Evolutionary conservation across 1,284 basidiomycete species (phyloP), one percentile per base, ranked within the genome.

Genomic region (Trichosporon inkin): DNA sequence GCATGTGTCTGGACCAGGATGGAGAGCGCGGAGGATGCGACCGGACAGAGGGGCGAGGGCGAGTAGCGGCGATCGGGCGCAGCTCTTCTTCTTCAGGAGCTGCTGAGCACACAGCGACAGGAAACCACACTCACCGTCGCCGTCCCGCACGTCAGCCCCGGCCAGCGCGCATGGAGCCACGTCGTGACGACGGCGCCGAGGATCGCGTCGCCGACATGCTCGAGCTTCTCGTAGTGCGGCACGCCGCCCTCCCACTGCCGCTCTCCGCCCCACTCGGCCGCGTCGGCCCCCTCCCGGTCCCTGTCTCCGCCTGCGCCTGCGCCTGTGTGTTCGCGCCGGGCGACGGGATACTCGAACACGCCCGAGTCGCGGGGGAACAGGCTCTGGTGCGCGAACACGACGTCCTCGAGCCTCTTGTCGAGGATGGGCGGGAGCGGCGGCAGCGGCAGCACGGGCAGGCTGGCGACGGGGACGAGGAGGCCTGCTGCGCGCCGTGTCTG

Each of bases 101-200:
- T n/a, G n/a, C n/a, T n/a, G n/a, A n/a, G n/a, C n/a, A n/a, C n/a
- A n/a, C n/a, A n/a, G n/a, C n/a, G n/a, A n/a, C n/a, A n/a, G n/a
- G n/a, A n/a, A n/a, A n/a, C n/a, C n/a, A n/a, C 20, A 68, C 72
- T 66, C 53, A 74, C 75, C 8, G 72, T 74, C 0, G 75, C 75
- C 4, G 71, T 73, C 10, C 74, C 73, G 44, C 70, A 70, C 1
- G 73, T 70, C 24, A 77, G 56, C 10, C 60, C 59, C 1, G 75
- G 74, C 61, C 69, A 70, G 19, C 61, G 57, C 60, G 74, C 71
- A 56, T 75, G 72, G 52, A 77, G 62, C 74, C 74, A 77, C 17
- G 70, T 69, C 11, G 73, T 75, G n/a, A 77, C 71, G 19, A 77
- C 58, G 65, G 73, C 69, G n/a, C 73, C 74, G 17, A 77, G 61